A percentile compares a stretch with the other conserved stretches of the same genome.
Conservation (phyloP, 139 green algal species). For the Eudorina sp. region DNA sequence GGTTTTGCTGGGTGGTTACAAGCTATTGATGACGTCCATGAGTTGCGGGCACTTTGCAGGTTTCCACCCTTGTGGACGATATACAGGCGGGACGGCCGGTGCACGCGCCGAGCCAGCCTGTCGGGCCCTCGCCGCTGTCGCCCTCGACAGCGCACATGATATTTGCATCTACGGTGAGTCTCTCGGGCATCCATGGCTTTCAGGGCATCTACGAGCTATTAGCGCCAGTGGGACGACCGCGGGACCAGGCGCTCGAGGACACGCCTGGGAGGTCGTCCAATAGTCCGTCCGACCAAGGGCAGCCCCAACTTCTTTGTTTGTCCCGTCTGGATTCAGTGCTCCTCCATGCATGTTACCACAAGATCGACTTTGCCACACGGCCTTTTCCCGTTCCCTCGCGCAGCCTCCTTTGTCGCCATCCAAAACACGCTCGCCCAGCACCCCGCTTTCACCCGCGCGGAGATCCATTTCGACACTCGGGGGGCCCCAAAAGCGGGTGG, state of each 20-base stretch:
- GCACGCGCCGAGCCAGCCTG: constrained; percentile 53
- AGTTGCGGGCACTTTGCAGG: constrained; percentile 56
- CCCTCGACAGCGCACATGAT: constrained; percentile 69
- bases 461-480: constrained; percentile 43
- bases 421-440: constrained; percentile 77
- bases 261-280: too few relatives aligned
- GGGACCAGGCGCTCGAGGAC: too few relatives aligned
- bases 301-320: too few relatives aligned
- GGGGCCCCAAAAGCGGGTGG: constrained; percentile 62
- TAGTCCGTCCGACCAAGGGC: too few relatives aligned
- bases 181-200: neutral
- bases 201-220: too few relatives aligned
- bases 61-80: constrained; percentile 88
- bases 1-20: neutral
- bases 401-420: constrained; percentile 91
- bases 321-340: too few relatives aligned
- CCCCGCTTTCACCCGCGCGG: constrained; percentile 69
- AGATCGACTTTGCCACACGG: too few relatives aligned
- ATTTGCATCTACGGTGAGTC: constrained; percentile 68
- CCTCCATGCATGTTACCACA: too few relatives aligned
- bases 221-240: too few relatives aligned
- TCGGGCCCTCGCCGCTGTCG: constrained; percentile 65
- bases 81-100: constrained; percentile 81
- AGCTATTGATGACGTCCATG: neutral
- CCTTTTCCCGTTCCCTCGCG: constrained; percentile 11